Evolutionary conservation across 75 land plant genomes (phyloP).

Genomic region (Pinus taeda): DNA sequence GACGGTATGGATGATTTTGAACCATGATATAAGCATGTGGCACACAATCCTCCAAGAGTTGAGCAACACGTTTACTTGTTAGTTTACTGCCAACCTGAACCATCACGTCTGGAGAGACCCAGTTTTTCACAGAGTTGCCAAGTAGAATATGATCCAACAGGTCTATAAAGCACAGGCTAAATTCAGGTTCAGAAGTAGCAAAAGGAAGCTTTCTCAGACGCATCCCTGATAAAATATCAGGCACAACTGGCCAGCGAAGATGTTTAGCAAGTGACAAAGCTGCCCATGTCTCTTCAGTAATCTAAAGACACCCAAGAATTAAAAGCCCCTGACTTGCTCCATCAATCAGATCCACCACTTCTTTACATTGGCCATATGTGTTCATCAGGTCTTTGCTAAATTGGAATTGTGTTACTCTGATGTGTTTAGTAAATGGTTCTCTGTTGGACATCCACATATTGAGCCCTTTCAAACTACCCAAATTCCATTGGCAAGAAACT

Average conservation of each 20-base stretch:
- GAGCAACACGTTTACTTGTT: slow-evolving; percentile 76
- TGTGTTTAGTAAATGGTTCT: no score
- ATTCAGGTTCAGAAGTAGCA: no score
- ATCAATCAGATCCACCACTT: slow-evolving; percentile 47
- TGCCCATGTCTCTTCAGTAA: slow-evolving; percentile 80
- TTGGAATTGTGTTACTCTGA: no score
- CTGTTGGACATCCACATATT: not conserved
- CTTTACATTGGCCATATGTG: slow-evolving; percentile 20
- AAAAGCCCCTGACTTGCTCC: slow-evolving; percentile 59
- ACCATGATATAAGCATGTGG: no score
- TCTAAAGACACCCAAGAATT: slow-evolving; percentile 60
- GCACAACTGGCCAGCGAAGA: slow-evolving; percentile 79
- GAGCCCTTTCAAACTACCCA: no score
- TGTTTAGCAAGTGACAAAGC: slow-evolving; percentile 65
- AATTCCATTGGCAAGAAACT: no score
- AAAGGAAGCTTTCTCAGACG: slow-evolving; percentile 47
- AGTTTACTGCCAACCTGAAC: slow-evolving; percentile 92
- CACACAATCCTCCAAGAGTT: slow-evolving; percentile 55
- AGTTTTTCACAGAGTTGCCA: slow-evolving; percentile 39
- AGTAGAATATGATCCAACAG: no score
- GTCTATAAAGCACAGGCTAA: no score
- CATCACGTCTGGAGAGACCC: slow-evolving; percentile 70
- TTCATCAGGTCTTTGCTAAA: no score
- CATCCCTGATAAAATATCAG: slow-evolving; percentile 88
- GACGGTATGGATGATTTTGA: no score